phyloP scores from a whole-genome alignment of 1,284 basidiomycete species.

The Coniferiporia sulphurascens region DNA sequence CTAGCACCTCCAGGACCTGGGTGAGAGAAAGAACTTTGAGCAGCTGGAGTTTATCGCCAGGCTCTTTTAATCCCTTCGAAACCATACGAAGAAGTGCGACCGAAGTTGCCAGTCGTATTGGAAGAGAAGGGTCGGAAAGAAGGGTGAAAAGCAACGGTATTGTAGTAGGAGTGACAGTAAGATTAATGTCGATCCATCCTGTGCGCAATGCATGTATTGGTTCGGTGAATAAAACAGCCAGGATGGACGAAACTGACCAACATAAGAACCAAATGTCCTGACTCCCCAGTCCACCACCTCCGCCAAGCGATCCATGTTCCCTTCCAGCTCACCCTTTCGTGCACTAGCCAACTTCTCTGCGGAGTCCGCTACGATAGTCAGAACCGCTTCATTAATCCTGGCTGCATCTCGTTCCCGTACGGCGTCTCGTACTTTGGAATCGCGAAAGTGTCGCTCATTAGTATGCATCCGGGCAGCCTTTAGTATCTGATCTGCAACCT shows the following conservation, averaged over 20 bases:
- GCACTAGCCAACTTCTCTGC: conserved; percentile 54
- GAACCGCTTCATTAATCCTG: conserved; percentile 81
- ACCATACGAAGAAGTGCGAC: conserved; percentile 80
- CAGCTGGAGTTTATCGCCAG: conserved; percentile 86
- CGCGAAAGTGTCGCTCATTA: conserved; percentile 67
- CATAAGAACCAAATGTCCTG: conserved; percentile 89
- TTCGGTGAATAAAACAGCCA: not conserved
- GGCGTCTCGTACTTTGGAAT: conserved; percentile 82
- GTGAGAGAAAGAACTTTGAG: conserved; percentile 86
- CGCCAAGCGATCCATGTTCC: conserved; percentile 50
- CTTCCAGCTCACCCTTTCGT: conserved; percentile 42
- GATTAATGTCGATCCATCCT: conserved; percentile 98
- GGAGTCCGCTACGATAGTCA: conserved; percentile 78
- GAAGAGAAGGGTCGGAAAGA: conserved; percentile 73
- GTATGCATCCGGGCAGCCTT: conserved; percentile 77
- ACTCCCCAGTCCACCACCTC: conserved; percentile 89
- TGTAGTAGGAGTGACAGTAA: conserved; percentile 90
- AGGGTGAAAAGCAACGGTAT: conserved; percentile 84
- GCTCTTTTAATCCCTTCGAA: conserved; percentile 90
- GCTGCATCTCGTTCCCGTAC: conserved; percentile 87
- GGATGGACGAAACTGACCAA: conserved; percentile 57
- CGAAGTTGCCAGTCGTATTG: conserved; percentile 82
- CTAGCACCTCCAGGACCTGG: conserved; percentile 74
- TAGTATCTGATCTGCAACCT: conserved; percentile 89
- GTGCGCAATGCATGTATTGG: conserved; percentile 2